Base-by-base conservation (phyloP, 768 basidiomycete genomes). In the Mycena venus region DNA sequence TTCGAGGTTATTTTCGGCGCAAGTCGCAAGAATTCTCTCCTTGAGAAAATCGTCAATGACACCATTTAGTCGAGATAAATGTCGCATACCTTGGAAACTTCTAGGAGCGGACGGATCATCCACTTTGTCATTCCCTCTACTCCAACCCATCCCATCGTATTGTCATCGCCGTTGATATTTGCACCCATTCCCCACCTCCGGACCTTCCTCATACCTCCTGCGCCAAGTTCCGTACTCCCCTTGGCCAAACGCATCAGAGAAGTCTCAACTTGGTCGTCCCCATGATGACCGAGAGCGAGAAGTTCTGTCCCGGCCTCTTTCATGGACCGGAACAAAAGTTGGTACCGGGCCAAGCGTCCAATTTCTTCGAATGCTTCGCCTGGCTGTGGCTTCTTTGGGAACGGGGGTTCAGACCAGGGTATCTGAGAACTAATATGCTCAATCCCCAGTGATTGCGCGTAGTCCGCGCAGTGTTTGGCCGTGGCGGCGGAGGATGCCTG, bases 211-310 rank as follows among this genome's bases (percentile, higher is more conserved):
- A 96, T 96, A 4, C 93, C 95, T 14, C 88, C 88, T 0, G 91
- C 88, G 0, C 93, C 93, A 19, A 89, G 67, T 51, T 83, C 79
- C 3, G 90, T 86, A 7, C 91, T 92, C 0, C 92, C 91, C 73
- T 82, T 87, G 7, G 90, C 86, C 19, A 93, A 79, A 7, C 95
- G 90, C 87, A 95, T 91, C 63, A 96, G 83, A 34, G 91, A 87
- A 0, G 95, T 96, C 80, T 96, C 95, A 12, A 96, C 88, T 79
- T 96, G 94, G 79, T 96, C 95, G 79, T 96, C 94, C 4, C 88
- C 88, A 79, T 96, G 95, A 77, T 96, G 95, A 0, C 90, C 95
- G 60, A 92, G 87, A 0, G 92, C 93, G 66, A 95, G 79, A 17
- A 86, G 79, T 19, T 85, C 75, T 4, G 86, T 81, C 1, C 85